These are phyloP conservation scores for Marasmius sp. DNA, from an alignment of 1,284 basidiomycete genomes.

Conservation along the genomic window DNA sequence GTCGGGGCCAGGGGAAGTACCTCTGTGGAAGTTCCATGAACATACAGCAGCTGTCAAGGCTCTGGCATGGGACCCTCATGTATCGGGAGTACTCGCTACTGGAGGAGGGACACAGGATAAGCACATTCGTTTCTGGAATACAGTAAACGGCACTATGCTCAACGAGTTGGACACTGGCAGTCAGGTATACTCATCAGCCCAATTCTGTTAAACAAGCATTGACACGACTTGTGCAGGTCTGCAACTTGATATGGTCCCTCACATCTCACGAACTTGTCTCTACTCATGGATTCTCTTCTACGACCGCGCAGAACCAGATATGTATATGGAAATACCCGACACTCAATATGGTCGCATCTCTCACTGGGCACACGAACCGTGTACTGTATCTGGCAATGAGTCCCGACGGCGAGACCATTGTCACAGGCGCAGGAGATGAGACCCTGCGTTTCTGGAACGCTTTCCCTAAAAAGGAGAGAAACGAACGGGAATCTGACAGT, in stretches of 20 bases:
- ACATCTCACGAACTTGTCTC: constrained; percentile 97
- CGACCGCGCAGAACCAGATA: constrained; percentile 95
- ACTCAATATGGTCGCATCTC: constrained; percentile 89
- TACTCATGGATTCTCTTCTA: constrained; percentile 95
- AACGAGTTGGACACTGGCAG: constrained; percentile 90
- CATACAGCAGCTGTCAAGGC: constrained; percentile 98
- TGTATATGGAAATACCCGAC: constrained; percentile 98
- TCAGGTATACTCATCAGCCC: constrained; percentile 60
- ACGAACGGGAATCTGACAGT: constrained; percentile 40
- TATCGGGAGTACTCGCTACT: constrained; percentile 87
- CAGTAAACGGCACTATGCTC: constrained; percentile 81
- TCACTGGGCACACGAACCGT: constrained; percentile 93
- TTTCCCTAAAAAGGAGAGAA: constrained; percentile 69
- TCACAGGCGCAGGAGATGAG: constrained; percentile 97
- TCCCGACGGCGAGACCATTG: constrained; percentile 96
- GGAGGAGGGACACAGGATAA: constrained; percentile 99
- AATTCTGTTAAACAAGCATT: neutral
- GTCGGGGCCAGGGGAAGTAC: constrained; percentile 40
- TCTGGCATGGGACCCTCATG: constrained; percentile 96
- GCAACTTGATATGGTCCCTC: constrained; percentile 95
- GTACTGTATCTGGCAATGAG: constrained; percentile 97
- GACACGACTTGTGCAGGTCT: constrained; percentile 60
- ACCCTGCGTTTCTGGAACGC: constrained; percentile 97
- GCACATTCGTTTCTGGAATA: constrained; percentile 98
- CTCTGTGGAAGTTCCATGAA: constrained; percentile 93